Evolutionary conservation across 768 basidiomycete species (phyloP), one percentile per base, ranked within the genome.

Genomic region (Tylopilus sp.): DNA sequence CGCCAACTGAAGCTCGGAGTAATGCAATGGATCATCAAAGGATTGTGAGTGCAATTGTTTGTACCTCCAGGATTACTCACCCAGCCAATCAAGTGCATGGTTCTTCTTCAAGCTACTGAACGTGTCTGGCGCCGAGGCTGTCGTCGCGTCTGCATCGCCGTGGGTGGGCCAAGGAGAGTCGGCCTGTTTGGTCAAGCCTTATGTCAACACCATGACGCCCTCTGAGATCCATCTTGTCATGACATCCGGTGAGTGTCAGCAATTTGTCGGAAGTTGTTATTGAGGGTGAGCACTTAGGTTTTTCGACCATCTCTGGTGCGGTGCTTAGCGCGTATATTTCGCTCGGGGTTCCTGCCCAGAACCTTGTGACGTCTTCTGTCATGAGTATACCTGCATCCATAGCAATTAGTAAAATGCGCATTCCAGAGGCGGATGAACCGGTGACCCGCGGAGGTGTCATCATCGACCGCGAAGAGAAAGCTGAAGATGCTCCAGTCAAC

Each of bases 341-440:
- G 57, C 75, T 87, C 58, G 91, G 87, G 34, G 87, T 92, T 29
- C 89, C 89, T 10, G 68, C 89, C 6, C 79, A 86, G 68, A 93
- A 89, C 64, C 76, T 92, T 22, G 76, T 93, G 61, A 94, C 92
- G 3, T 87, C 93, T 6, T 92, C 90, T 9, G 87, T 95, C 54
- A 96, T 96, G 93, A 89, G 86, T 68, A 96, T 97, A 55, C 94
- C 94, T 19, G 94, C 93, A 0, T 93, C 92, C 14, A 94, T 96
- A 66, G 82, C 92, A 3, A 93, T 96, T 63, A 88, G 86, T 66
- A 96, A 96, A 72, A 76, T 95, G 62, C 89, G 92, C 40, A 59
- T 85, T 30, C 93, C 93, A 0, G 93, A 96, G 72, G 68, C 77
- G 25, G 92, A 93, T 19, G 89, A 89, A 58, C 92, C 92, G 26